A percentile compares a stretch with the other conserved stretches of the same genome.
Conservation (phyloP, 2,329 filamentous ascomycete genomes). For the Penicillium sp. region DNA sequence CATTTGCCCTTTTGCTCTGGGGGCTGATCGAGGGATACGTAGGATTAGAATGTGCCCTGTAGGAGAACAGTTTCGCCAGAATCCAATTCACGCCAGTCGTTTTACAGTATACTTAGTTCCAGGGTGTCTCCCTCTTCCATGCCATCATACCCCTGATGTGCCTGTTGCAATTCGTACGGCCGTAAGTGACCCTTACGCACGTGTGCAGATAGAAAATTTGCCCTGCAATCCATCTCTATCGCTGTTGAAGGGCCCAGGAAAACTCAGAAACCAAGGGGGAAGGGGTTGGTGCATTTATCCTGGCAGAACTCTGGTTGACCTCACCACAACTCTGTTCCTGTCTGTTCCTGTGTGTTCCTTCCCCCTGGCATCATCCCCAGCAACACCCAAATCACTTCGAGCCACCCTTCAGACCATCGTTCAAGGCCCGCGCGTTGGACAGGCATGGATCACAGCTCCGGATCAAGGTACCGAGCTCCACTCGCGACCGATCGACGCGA, state of each 20-base stretch:
- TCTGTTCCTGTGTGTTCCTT: not conserved
- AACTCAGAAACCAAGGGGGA: conserved; percentile 4
- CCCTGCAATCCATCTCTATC: not conserved
- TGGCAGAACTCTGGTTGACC: not conserved
- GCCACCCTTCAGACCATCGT: not conserved
- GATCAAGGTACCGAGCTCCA: conserved; percentile 5
- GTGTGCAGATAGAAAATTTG: not conserved
- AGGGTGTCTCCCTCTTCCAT: not conserved
- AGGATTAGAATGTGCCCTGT: not conserved
- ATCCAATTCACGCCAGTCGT: not conserved
- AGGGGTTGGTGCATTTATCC: not conserved
- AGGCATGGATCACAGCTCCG: not conserved
- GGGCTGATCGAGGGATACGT: not conserved
- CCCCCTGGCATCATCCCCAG: conserved; percentile 9
- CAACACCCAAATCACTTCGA: not conserved
- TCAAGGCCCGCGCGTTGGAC: not conserved
- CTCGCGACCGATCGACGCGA: not conserved
- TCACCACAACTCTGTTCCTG: not conserved
- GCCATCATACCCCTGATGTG: not conserved
- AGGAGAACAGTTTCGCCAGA: not conserved
- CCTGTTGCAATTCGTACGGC: not conserved
- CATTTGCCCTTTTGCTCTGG: not conserved
- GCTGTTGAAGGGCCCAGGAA: not conserved
- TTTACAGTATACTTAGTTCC: not conserved
- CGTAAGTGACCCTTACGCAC: not conserved